Base-by-base conservation (phyloP, 371 early-diverging fungal species). In the Mucor mucedo region DNA sequence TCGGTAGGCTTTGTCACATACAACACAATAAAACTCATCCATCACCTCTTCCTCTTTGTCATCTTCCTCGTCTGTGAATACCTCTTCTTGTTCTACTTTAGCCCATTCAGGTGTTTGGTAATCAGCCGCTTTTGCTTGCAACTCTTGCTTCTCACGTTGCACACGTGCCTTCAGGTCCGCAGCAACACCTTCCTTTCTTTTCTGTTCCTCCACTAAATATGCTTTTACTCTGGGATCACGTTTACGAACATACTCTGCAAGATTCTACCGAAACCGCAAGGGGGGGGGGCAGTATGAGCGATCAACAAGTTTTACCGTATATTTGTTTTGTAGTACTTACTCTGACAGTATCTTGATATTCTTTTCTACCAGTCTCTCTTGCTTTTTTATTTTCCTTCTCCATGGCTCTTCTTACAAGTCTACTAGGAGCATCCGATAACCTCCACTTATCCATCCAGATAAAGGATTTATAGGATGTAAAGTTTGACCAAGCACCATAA, bases 321-420 rank as follows among this genome's bases (percentile, higher is more conserved):
- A 14, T 44, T 21, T 44, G 3, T 16, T 2, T 44, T 21, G 21
- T 4, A 7, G 16, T 14, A 58, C 76, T 72, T 87, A 85, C 87
- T 61, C 85, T 59, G 1, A 98, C 92, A 1, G 94, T 87, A 29
- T 94, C 95, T 69, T 87, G 92, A 72, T 91, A 98, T 64, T 94
- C 95, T 30, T 85, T 83, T 45, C 88, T 79, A n/a, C 88, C 96
- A 4, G 75, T 68, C n/a, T 94, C 93, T 38, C 97, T 76, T n/a
- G 86, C 76, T 67, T 91, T 92, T 69, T 87, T 86, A 77, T 98
- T 98, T 58, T 97, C 94, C 66, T 92, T 92, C 67, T 97, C 97
- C 94, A 96, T 95, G 11, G 84, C 76, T 50, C 97, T 77, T 9
- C 93, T 87, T 5, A 92, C 78, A 44, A 79, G 69, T 33, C 99